These are phyloP conservation scores for Logfia minima DNA, from an alignment of 129 eudicot genomes.

Conservation along the genomic window DNA sequence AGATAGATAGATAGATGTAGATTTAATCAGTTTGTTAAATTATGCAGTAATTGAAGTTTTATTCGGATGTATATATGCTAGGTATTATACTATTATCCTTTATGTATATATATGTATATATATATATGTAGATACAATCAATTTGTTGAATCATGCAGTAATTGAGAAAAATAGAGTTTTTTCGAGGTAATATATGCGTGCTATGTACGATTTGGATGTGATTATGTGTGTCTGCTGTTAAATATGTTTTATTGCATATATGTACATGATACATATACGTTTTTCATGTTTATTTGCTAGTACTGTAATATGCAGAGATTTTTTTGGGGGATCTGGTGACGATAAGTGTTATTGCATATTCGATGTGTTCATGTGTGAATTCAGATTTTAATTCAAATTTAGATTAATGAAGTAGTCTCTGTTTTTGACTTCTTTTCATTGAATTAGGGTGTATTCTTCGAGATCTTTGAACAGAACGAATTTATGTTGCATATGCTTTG, in stretches of 20 bases:
- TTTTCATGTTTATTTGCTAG: not conserved
- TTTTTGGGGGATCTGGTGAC: not conserved
- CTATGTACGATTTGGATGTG: not conserved
- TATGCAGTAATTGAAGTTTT: not conserved
- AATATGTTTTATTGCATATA: not conserved
- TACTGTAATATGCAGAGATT: not conserved
- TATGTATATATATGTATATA: not conserved
- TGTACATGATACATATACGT: not conserved
- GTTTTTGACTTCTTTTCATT: not conserved
- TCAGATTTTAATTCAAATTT: not conserved
- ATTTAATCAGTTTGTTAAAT: too few relatives aligned
- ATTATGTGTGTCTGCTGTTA: not conserved
- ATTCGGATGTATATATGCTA: not conserved
- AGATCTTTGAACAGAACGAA: not conserved
- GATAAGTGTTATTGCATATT: not conserved
- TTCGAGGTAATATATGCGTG: not conserved
- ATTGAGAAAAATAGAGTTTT: constrained; percentile 8
- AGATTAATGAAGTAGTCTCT: not conserved
- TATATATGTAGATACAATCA: not conserved
- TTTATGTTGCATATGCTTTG: not conserved
- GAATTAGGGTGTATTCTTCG: not conserved
- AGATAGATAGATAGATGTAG: too few relatives aligned
- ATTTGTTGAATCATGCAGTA: constrained; percentile 4
- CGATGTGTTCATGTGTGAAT: not conserved
- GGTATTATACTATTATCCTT: not conserved